phyloP scores from a whole-genome alignment of 2,329 filamentous ascomycete genomes.

The Monilinia fructicola region DNA sequence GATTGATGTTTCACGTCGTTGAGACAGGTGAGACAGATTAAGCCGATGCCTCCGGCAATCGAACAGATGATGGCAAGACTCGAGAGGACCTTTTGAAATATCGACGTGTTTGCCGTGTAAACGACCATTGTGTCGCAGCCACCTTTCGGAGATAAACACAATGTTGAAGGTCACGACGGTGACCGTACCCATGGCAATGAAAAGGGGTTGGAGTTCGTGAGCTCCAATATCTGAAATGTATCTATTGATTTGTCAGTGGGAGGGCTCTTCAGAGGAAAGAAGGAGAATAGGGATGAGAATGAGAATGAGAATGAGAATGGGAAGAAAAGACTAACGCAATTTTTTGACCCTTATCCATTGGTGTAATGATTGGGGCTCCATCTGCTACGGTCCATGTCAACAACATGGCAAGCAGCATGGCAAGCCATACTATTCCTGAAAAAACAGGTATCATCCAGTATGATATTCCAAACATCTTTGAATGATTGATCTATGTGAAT shows the following conservation, averaged over 20 bases:
- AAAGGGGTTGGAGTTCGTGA: constrained; percentile 66
- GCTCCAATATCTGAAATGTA: constrained; percentile 67
- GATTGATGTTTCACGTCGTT: constrained; percentile 73
- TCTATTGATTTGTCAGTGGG: constrained; percentile 51
- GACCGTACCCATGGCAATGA: constrained; percentile 67
- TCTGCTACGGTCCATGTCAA: constrained; percentile 60
- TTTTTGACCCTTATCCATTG: constrained; percentile 56
- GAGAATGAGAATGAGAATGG: constrained; percentile 48
- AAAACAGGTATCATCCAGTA: constrained; percentile 29
- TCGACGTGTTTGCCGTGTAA: constrained; percentile 72
- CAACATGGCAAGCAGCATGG: constrained; percentile 30
- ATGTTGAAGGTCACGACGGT: constrained; percentile 77
- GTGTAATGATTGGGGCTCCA: constrained; percentile 51
- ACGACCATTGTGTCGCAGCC: constrained; percentile 76
- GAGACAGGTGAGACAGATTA: constrained; percentile 81
- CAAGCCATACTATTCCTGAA: constrained; percentile 32
- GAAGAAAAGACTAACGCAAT: constrained; percentile 47
- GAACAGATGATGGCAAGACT: constrained; percentile 64
- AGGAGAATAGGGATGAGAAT: constrained; percentile 43
- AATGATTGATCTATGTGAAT: background rate
- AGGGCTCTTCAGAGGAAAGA: no score
- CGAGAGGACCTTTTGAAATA: constrained; percentile 61
- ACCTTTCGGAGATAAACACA: constrained; percentile 76
- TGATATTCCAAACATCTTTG: constrained; percentile 20
- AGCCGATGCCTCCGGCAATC: constrained; percentile 69